phyloP scores from a whole-genome alignment of 768 basidiomycete genomes.

The Panus rudis region DNA sequence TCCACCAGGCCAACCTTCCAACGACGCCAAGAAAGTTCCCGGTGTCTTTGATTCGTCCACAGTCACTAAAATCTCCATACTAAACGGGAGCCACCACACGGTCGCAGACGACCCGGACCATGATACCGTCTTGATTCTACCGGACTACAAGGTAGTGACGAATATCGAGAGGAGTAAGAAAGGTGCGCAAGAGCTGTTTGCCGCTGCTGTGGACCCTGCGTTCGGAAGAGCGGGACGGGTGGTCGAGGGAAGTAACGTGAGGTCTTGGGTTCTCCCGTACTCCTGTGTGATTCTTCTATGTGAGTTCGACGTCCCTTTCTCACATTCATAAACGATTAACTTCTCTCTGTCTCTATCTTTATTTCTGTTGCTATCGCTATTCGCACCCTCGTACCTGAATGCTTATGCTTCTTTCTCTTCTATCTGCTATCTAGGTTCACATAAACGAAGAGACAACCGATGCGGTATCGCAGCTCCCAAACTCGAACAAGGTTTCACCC shows the following conservation, averaged over 20 bases:
- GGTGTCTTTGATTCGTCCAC: conserved; percentile 57
- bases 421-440: conserved; percentile 73
- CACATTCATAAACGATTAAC: neutral
- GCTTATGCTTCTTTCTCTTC: neutral
- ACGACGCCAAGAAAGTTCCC: conserved; percentile 24
- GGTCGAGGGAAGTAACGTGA: conserved; percentile 40
- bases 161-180: conserved; percentile 56
- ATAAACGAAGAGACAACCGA: conserved; percentile 87
- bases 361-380: neutral
- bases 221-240: conserved; percentile 41
- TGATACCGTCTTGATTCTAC: conserved; percentile 84
- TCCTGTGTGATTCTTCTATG: conserved; percentile 86
- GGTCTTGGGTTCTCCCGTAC: conserved; percentile 82
- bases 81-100: conserved; percentile 79
- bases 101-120: conserved; percentile 54
- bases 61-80: conserved; percentile 53
- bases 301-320: conserved; percentile 31
- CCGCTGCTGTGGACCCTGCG: conserved; percentile 51
- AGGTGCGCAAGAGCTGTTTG: conserved; percentile 69
- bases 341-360: neutral
- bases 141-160: conserved; percentile 82
- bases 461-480: conserved; percentile 84
- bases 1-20: conserved; percentile 16
- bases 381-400: neutral
- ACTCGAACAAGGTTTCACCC: conserved; percentile 70